Base-by-base conservation (phyloP, 2,329 filamentous ascomycete species). In the Neobulgaria alba region DNA sequence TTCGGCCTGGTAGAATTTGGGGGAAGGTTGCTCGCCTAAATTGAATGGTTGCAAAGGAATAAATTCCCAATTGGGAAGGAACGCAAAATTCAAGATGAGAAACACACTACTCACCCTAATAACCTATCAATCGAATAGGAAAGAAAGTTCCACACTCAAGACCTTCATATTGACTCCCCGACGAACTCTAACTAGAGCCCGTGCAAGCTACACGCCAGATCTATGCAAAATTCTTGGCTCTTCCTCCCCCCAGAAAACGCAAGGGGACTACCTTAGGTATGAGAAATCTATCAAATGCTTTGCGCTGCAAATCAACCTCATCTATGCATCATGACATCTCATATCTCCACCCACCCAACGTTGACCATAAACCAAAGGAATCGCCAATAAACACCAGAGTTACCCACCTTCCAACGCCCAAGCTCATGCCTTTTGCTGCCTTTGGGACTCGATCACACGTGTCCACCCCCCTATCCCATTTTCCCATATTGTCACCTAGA, bases 321-420 rank as follows among this genome's bases (percentile, higher is more conserved):
- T 36, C 36, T 42, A 33, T 21, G 17, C 39, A 32, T 37, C 34
- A 35, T 42, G 37, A 37, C 33, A 35, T 41, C 20, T 19, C 33
- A 14, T 10, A 36, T 19, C 14, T 5, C 17, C 26, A 18, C 18
- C 33, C 14, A 33, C 19, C 33, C 30, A 32, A 15, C 20, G 39
- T 33, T 43, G 39, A 33, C 38, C 38, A 7, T 26, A 26, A 26
- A 42, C 19, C 46, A 37, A 48, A 45, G 31, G 33, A 35, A 10
- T 23, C 16, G n/a, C n/a, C 40, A 32, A 26, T 35, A 21, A 40
- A 44, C 23, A 42, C 34, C 39, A 37, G 33, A 16, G 34, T 44
- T 29, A 26, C 17, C 14, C 36, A 39, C 43, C 23, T 36, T 14
- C 36, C n/a, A 47, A 46, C 43, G 41, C 44, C 47, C 39, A 35